Conservation (phyloP, 2,329 filamentous ascomycete species). For the Colletotrichum liriopes region DNA sequence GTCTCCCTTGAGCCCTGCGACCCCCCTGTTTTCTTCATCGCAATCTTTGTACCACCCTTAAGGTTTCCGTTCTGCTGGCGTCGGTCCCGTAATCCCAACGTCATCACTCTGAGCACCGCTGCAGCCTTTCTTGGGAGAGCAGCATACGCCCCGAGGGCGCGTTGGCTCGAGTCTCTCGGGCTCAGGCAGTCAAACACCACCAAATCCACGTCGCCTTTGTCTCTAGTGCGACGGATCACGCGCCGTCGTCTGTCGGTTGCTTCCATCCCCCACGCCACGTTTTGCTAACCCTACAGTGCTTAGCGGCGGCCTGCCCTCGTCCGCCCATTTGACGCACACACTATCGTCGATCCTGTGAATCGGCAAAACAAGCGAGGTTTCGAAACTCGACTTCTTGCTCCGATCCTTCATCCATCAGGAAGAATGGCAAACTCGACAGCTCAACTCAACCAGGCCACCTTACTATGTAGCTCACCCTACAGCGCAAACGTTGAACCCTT, state of each 20-base stretch:
- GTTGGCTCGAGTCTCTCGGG: background rate
- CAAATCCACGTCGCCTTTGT: slow-evolving; percentile 17
- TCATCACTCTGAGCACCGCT: slow-evolving; percentile 23
- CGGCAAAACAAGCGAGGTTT: slow-evolving; percentile 28
- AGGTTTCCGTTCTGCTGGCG: slow-evolving; percentile 11
- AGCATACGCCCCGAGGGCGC: background rate
- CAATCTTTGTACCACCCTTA: background rate
- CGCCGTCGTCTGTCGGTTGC: slow-evolving; percentile 23
- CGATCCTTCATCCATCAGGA: background rate
- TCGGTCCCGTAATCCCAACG: slow-evolving; percentile 24
- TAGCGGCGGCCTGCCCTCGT: background rate
- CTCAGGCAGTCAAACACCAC: background rate
- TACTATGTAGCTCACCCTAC: background rate
- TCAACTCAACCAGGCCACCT: background rate
- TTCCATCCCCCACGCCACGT: slow-evolving; percentile 19
- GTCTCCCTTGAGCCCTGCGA: slow-evolving; percentile 27
- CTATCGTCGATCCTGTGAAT: slow-evolving; percentile 16
- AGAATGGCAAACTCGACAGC: background rate
- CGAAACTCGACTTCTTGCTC: background rate
- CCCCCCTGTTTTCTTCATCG: slow-evolving; percentile 1
- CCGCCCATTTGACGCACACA: slow-evolving; percentile 14
- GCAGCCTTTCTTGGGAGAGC: background rate
- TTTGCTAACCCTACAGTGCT: slow-evolving; percentile 13
- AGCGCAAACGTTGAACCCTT: slow-evolving; percentile 1
- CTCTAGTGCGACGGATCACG: slow-evolving; percentile 12